These are phyloP conservation scores for Amauroascus verrucosus DNA, from an alignment of 2,329 filamentous ascomycete genomes.

Conservation along the genomic window DNA sequence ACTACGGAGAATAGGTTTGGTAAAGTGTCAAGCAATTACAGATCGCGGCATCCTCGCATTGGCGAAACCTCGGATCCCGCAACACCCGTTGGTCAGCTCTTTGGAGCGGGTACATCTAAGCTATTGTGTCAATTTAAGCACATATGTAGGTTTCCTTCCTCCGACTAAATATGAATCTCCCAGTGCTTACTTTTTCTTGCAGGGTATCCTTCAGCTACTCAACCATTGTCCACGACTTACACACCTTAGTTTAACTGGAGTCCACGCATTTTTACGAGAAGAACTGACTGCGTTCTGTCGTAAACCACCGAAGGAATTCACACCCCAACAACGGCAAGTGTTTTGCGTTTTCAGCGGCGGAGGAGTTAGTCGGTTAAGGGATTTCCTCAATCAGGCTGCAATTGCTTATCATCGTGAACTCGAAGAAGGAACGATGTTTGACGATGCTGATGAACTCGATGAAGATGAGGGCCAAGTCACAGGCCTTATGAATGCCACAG, in stretches of 20 bases:
- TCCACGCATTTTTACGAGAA: constrained; percentile 76
- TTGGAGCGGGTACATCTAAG: constrained; percentile 92
- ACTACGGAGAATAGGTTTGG: constrained; percentile 83
- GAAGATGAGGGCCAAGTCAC: constrained; percentile 35
- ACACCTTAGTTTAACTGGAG: constrained; percentile 86
- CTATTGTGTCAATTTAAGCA: constrained; percentile 77
- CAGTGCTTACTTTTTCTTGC: neutral
- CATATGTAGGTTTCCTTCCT: constrained; percentile 51
- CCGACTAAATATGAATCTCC: neutral
- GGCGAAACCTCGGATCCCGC: constrained; percentile 51
- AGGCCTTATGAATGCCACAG: constrained; percentile 34
- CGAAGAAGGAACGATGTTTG: constrained; percentile 35
- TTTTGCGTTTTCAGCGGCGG: constrained; percentile 95
- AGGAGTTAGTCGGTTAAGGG: constrained; percentile 66
- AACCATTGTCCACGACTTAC: constrained; percentile 88
- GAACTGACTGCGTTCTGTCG: constrained; percentile 80
- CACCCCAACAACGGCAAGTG: constrained; percentile 83
- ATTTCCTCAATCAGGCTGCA: constrained; percentile 56
- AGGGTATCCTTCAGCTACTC: constrained; percentile 83
- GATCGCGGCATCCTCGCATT: constrained; percentile 79
- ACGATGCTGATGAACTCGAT: constrained; percentile 36
- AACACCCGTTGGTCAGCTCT: constrained; percentile 54
- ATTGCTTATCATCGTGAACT: constrained; percentile 20
- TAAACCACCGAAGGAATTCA: constrained; percentile 81
- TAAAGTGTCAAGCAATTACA: constrained; percentile 86